Evolutionary conservation across 139 green algal genomes (phyloP), one percentile per base, ranked within the genome.

Genomic region (Picochlorum sp.): DNA sequence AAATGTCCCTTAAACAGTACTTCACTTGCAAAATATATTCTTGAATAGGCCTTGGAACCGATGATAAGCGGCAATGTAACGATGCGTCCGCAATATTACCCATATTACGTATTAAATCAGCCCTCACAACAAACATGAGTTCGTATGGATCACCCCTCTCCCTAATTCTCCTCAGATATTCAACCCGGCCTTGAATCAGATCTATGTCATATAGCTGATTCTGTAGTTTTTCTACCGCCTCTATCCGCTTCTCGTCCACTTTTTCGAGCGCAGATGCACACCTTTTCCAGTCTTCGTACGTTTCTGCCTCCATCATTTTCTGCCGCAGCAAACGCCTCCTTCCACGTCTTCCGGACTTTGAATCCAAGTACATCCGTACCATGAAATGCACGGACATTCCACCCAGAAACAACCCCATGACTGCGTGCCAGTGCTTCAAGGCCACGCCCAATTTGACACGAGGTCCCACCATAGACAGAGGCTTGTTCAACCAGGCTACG

Each of bases 41-140:
- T 30, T 76, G 70, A 51, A 98, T 96, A 61, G 85, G 75, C 20
- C 76, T 62, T 16, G 92, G 92, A 8, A 92, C 68, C 15, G 65
- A 10, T n/a, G 58, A 54, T 60, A 80, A 81, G 65, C 79, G 60
- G 59, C 88, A 74, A 62, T 90, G 81, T 66, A 90, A 66, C 26
- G 57, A 51, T 55, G 44, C 41, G 54, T 52, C 69, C 47, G 85
- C 77, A 61, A 97, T 91, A 78, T 95, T 94, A 34, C 88, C 92
- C 14, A 98, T 78, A 73, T 97, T 97, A 31, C 92, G 77, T 13
- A 96, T 73, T 37, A 98, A 78, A 77, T 98, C 92, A 6, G 90
- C 71, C 10, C 92, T 79, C 54, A 98, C 73, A 2, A 73, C 81
- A 71, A 95, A 91, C 75, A 68, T 90, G 68, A 65, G 13, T 34